Evolutionary conservation across 306 rosid species (phyloP).

Genomic region (Arachis stenosperma): DNA sequence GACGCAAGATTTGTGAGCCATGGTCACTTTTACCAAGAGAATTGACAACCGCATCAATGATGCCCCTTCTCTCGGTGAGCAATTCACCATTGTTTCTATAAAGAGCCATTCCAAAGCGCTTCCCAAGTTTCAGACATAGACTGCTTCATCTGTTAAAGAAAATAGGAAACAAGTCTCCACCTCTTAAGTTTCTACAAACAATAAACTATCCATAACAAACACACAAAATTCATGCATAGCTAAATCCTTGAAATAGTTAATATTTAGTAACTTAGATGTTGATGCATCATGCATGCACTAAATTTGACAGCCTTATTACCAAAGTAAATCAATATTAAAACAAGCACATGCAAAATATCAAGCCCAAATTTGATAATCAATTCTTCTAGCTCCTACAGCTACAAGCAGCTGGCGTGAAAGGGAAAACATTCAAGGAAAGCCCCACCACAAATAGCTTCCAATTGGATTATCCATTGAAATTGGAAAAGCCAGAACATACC

Average conservation of each 20-base stretch:
- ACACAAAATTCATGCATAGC: constrained; percentile 24
- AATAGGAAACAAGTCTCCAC: constrained; percentile 5
- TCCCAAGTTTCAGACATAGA: constrained; percentile 43
- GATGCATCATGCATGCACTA: not conserved
- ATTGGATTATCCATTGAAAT: constrained; percentile 23
- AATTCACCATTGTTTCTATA: constrained; percentile 52
- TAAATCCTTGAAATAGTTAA: not conserved
- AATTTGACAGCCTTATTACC: constrained; percentile 29
- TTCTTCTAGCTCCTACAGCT: constrained; percentile 9
- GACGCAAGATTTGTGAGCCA: constrained; percentile 61
- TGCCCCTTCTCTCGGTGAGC: constrained; percentile 59
- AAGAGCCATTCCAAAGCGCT: constrained; percentile 53
- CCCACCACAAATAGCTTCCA: constrained; percentile 19
- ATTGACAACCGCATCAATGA: constrained; percentile 36
- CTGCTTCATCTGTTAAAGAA: constrained; percentile 46
- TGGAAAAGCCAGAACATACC: not conserved
- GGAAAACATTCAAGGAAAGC: constrained; percentile 19
- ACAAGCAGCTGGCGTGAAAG: constrained; percentile 17
- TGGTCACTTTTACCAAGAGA: constrained; percentile 39
- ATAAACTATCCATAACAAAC: constrained; percentile 26
- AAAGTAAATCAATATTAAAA: constrained; percentile 7
- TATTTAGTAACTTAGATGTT: constrained; percentile 7
- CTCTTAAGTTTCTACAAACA: constrained; percentile 24
- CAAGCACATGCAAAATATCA: constrained; percentile 6
- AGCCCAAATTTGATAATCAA: constrained; percentile 20